Percentiles rank a stretch among this genome's conserved stretches.
Evolutionary conservation across 1,139 yeast genomes (phyloP).

Genomic region (Geotrichum restrictum): DNA sequence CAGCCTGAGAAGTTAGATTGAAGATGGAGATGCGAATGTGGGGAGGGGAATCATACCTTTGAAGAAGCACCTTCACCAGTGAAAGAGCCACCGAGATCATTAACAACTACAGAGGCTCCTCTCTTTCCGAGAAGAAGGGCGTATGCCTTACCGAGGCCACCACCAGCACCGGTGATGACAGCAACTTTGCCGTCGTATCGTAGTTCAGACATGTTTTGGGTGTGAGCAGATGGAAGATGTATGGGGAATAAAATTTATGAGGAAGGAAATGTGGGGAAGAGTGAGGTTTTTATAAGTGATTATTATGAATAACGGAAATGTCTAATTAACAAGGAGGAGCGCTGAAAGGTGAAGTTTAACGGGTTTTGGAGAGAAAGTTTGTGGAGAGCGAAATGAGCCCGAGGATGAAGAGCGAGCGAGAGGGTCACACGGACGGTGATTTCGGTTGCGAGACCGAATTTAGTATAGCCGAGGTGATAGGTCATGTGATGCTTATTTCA

Average conservation of each 20-base stretch:
- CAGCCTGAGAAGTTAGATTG: constrained; percentile 48
- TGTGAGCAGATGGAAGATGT: background rate
- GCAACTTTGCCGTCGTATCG: constrained; percentile 78
- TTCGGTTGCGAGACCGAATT: too few relatives aligned
- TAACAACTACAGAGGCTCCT: constrained; percentile 90
- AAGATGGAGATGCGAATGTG: background rate
- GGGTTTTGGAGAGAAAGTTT: too few relatives aligned
- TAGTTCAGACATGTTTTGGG: constrained; percentile 31
- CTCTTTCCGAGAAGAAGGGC: constrained; percentile 82
- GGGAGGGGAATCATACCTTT: constrained; percentile 9
- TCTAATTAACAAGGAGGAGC: too few relatives aligned
- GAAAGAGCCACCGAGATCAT: constrained; percentile 85
- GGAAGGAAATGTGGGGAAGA: constrained; percentile 8
- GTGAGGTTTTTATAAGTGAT: constrained; percentile 9
- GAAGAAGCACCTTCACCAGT: constrained; percentile 50
- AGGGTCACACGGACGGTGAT: too few relatives aligned
- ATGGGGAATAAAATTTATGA: background rate
- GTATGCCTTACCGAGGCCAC: constrained; percentile 88
- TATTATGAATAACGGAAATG: too few relatives aligned
- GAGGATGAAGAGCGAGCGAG: too few relatives aligned
- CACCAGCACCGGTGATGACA: constrained; percentile 94
- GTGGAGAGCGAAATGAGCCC: too few relatives aligned
- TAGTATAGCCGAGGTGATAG: too few relatives aligned
- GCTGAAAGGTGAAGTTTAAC: too few relatives aligned
- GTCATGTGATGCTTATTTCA: too few relatives aligned